Evolutionary conservation across 1,139 yeast genomes (phyloP).

Genomic region (Debaryomycetaceae sp.): DNA sequence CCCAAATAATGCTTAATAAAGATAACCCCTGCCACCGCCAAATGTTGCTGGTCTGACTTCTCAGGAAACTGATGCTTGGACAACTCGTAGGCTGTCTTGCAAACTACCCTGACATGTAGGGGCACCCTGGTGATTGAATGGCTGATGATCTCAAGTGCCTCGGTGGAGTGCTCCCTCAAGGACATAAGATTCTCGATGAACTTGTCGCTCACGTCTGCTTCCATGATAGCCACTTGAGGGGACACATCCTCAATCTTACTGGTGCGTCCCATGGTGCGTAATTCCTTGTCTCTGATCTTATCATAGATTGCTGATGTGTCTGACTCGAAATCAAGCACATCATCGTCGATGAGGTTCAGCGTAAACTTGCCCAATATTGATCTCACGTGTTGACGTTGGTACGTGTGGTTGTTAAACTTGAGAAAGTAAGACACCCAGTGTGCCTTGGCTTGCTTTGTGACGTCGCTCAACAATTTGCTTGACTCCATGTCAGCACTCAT

Average conservation of each 20-base stretch:
- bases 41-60: conserved; percentile 47
- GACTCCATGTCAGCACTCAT: conserved; percentile 42
- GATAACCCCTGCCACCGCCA: conserved; percentile 67
- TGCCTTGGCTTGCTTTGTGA: conserved; percentile 28
- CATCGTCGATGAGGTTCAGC: conserved; percentile 47
- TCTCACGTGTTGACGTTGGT: conserved; percentile 55
- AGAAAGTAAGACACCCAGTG: conserved; percentile 52
- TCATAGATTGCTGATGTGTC: conserved; percentile 70
- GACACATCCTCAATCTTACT: conserved; percentile 37
- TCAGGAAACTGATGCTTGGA: conserved; percentile 46
- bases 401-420: conserved; percentile 54
- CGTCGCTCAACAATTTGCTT: conserved; percentile 26
- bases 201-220: conserved; percentile 59
- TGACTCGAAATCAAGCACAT: conserved; percentile 66
- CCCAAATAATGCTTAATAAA: conserved; percentile 59
- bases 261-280: conserved; percentile 42
- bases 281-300: conserved; percentile 27
- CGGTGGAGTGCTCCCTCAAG: conserved; percentile 67
- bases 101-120: conserved; percentile 46
- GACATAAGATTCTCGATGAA: conserved; percentile 73
- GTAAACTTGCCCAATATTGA: conserved; percentile 50
- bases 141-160: conserved; percentile 43
- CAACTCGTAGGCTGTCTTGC: conserved; percentile 28
- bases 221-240: conserved; percentile 74
- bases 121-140: conserved; percentile 51